Conservation (phyloP, 2,329 filamentous ascomycete species). For the Fusarium tanahbumbuense region DNA sequence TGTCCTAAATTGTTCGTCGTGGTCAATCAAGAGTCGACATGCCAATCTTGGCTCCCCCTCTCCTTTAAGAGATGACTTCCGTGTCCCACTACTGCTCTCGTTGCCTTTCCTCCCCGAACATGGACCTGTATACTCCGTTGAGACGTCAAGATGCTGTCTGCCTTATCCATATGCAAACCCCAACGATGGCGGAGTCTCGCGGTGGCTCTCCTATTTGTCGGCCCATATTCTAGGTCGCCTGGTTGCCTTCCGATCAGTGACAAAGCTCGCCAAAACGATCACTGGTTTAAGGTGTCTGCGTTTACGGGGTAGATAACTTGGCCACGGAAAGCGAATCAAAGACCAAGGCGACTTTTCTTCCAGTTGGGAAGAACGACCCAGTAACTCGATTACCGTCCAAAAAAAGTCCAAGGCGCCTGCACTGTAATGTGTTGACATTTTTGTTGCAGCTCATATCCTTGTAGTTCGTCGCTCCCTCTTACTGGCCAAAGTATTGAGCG, state of each 20-base stretch:
- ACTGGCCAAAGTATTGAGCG: neutral
- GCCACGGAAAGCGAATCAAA: neutral
- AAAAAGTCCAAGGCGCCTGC: neutral
- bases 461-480: neutral
- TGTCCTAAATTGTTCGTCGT: neutral
- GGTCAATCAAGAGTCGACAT: neutral
- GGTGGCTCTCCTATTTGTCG: neutral
- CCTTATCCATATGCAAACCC: neutral
- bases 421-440: neutral
- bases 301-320: neutral
- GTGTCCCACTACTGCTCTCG: neutral
- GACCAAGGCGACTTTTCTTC: neutral
- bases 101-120: neutral
- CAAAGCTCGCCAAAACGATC: neutral
- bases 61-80: neutral
- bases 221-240: neutral
- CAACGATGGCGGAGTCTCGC: neutral
- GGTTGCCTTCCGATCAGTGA: neutral
- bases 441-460: constrained; percentile 11
- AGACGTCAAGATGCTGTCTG: neutral
- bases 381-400: neutral
- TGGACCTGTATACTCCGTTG: neutral
- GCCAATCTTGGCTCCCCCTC: neutral
- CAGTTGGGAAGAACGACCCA: neutral
- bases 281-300: neutral